Evolutionary conservation across 2,329 filamentous ascomycete species (phyloP).

Genomic region (Aspergillus tanneri): DNA sequence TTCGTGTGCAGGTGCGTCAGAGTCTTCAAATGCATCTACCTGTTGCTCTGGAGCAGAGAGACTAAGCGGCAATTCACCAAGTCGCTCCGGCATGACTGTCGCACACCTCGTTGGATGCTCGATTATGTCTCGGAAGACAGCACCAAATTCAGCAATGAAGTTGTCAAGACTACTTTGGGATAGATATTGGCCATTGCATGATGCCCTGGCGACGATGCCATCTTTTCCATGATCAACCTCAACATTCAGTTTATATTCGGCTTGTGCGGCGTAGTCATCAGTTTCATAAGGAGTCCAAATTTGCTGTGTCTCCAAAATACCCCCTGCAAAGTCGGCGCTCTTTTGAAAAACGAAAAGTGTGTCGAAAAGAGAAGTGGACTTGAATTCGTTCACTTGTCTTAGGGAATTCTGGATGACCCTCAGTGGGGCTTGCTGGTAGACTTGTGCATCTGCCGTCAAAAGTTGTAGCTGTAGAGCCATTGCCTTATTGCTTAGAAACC

Average conservation of each 20-base stretch:
- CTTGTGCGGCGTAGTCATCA: conserved; percentile 21
- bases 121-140: conserved; percentile 28
- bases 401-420: conserved; percentile 49
- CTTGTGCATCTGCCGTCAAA: conserved; percentile 45
- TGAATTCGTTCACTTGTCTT: conserved; percentile 35
- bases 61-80: conserved; percentile 25
- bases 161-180: conserved; percentile 19
- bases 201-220: conserved; percentile 22
- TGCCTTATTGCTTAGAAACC: conserved; percentile 39
- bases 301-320: conserved; percentile 16
- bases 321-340: conserved; percentile 18
- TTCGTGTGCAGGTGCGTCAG: conserved; percentile 17
- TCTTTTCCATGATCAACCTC: conserved; percentile 29
- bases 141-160: conserved; percentile 21
- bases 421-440: conserved; percentile 54
- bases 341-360: conserved; percentile 55
- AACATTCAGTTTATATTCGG: conserved; percentile 33
- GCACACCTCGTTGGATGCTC: conserved; percentile 26
- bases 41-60: not conserved
- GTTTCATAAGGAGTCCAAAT: conserved; percentile 27
- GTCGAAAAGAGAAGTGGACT: conserved; percentile 46
- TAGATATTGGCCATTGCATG: conserved; percentile 25
- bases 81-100: conserved; percentile 21
- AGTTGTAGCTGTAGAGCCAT: conserved; percentile 47
- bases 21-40: not conserved